phyloP scores from a whole-genome alignment of 2,329 filamentous ascomycete species.

The Sporothrix brasiliensis region DNA sequence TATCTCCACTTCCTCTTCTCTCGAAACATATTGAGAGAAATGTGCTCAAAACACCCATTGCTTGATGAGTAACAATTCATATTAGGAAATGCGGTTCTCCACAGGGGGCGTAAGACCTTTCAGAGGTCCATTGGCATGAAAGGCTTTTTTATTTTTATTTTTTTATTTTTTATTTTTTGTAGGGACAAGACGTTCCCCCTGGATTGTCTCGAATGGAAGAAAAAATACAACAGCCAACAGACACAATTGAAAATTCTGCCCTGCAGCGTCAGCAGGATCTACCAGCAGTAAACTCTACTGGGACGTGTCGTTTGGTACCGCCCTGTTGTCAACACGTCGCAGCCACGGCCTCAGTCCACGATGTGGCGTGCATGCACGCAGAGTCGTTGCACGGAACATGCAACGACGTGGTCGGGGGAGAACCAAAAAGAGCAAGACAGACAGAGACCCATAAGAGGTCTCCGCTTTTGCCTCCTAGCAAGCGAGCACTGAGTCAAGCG shows the following conservation, averaged over 20 bases:
- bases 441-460: conserved; percentile 8
- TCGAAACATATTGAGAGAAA: not conserved
- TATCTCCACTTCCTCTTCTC: not conserved
- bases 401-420: not conserved
- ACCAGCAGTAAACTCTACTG: not conserved
- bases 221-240: not conserved
- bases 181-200: not conserved
- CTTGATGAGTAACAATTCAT: no score
- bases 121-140: no score
- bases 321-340: not conserved
- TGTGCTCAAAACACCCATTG: conserved; percentile 3
- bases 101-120: conserved; percentile 12
- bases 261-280: not conserved
- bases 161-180: no score
- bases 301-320: not conserved
- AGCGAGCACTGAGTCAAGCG: no score
- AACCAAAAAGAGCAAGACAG: not conserved
- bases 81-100: no score
- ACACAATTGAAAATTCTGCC: conserved; percentile 3
- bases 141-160: no score
- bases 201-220: not conserved
- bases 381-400: not conserved
- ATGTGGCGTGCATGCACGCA: not conserved
- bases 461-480: conserved; percentile 14
- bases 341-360: conserved; percentile 4